Evolutionary conservation across 306 rosid genomes (phyloP), one percentile per base, ranked within the genome.

Genomic region (Cucurbita moschata): DNA sequence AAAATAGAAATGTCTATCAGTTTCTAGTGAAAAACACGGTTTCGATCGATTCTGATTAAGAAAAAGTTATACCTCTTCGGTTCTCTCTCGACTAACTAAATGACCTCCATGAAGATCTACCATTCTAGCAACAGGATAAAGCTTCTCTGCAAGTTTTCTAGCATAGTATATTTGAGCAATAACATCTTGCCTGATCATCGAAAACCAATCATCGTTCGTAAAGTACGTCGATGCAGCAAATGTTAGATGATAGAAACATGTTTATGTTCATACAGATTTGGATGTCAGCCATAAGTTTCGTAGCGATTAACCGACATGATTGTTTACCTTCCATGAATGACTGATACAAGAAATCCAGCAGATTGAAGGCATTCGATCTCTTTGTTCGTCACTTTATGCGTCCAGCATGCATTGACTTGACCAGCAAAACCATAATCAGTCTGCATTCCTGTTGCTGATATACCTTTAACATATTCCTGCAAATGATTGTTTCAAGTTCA

Each of bases 51-150:
- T 78, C 9, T 5, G 53, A 46, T 52, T 30, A 30, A 30, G 35
- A 38, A 51, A 77, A 71, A 53, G n/a, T 5, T 76, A 73, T 80
- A 89, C 97, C 99, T 91, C 99, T 80, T 87, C 92, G 0, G 87
- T 77, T 80, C 90, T 89, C 82, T 95, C 99, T 5, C 89, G 96
- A 75, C 99, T 89, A 77, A 95, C 99, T 72, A 95, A 81, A 84
- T 95, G 99, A 71, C 96, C 99, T 77, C 99, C 99, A 38, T 78
- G 96, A 74, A 95, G 97, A 67, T 91, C 96, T 50, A 91, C 88
- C 96, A 95, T 87, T 85, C 96, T 84, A 53, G 97, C 97, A 77
- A 83, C 82, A 57, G 99, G 96, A 44, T 91, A 78, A 69, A 95
- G 80, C 80, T 86, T 95, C 81, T 86, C 83, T 7, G 96, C 92